Evolutionary conservation across 345 rosid species (phyloP).

Genomic region (Moricandia arvensis): DNA sequence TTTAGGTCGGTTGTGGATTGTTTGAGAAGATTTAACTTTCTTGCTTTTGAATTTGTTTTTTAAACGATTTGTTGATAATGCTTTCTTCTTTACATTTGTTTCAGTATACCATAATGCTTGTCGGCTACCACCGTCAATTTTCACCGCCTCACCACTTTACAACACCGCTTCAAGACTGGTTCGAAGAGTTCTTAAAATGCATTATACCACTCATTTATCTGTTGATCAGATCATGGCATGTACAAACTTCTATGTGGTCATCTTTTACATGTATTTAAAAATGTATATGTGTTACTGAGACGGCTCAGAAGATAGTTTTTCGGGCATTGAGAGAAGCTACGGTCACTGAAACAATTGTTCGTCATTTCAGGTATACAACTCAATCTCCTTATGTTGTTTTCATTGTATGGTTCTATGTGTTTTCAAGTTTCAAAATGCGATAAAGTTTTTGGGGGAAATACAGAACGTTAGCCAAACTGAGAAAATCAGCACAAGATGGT

Average conservation of each 20-base stretch:
- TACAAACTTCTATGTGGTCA: neutral
- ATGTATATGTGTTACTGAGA: no score
- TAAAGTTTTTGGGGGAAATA: neutral
- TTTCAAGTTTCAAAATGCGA: neutral
- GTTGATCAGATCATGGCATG: no score
- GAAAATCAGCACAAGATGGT: constrained; percentile 61
- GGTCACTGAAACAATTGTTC: neutral
- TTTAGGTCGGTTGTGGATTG: neutral
- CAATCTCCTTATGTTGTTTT: neutral
- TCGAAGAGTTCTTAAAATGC: neutral
- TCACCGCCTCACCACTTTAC: no score
- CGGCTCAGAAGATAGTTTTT: no score
- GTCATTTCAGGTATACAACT: neutral
- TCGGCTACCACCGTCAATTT: no score
- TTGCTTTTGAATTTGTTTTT: neutral
- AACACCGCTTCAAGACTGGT: neutral
- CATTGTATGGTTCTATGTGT: neutral
- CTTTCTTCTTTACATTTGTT: no score
- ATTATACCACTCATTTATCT: neutral
- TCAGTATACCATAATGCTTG: no score
- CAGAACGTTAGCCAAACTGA: constrained; percentile 64
- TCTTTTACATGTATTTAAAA: neutral
- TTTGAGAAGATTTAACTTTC: neutral
- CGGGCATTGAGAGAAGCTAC: no score
- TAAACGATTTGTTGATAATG: no score